Evolutionary conservation across 1,284 basidiomycete species (phyloP).

Genomic region (Boletus sp.): DNA sequence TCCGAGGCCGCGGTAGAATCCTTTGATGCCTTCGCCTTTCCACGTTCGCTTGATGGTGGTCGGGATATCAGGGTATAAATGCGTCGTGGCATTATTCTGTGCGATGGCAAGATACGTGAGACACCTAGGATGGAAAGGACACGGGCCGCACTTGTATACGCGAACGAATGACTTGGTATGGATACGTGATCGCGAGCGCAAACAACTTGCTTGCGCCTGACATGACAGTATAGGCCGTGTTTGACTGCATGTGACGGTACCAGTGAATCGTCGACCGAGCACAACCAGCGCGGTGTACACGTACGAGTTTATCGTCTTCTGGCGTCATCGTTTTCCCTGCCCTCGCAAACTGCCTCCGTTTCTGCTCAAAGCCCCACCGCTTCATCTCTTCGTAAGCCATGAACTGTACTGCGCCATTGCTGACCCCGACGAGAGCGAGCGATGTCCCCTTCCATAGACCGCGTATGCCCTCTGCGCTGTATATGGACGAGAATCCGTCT

Average conservation of each 20-base stretch:
- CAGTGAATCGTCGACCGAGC: not conserved
- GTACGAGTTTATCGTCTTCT: constrained; percentile 80
- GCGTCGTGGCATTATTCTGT: constrained; percentile 59
- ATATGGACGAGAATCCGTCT: constrained; percentile 79
- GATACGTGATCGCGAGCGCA: constrained; percentile 87
- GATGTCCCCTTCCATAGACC: constrained; percentile 89
- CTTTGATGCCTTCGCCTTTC: constrained; percentile 73
- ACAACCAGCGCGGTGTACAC: constrained; percentile 27
- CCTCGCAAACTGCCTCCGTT: constrained; percentile 54
- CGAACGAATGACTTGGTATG: constrained; percentile 95
- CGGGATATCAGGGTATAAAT: constrained; percentile 78
- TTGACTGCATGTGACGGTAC: constrained; percentile 56
- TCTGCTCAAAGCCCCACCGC: constrained; percentile 78
- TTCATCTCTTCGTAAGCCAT: constrained; percentile 97
- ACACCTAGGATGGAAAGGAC: not conserved
- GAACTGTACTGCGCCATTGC: constrained; percentile 95
- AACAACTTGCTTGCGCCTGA: constrained; percentile 88
- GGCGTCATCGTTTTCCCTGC: constrained; percentile 63
- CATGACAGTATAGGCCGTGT: constrained; percentile 89
- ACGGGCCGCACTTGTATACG: constrained; percentile 75
- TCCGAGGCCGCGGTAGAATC: constrained; percentile 93
- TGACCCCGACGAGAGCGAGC: constrained; percentile 89
- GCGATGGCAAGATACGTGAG: not conserved
- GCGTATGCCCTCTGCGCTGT: constrained; percentile 67
- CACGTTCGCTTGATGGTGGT: constrained; percentile 79